These are phyloP conservation scores for Nemania abortiva DNA, from an alignment of 2,329 filamentous ascomycete species.

Conservation along the genomic window DNA sequence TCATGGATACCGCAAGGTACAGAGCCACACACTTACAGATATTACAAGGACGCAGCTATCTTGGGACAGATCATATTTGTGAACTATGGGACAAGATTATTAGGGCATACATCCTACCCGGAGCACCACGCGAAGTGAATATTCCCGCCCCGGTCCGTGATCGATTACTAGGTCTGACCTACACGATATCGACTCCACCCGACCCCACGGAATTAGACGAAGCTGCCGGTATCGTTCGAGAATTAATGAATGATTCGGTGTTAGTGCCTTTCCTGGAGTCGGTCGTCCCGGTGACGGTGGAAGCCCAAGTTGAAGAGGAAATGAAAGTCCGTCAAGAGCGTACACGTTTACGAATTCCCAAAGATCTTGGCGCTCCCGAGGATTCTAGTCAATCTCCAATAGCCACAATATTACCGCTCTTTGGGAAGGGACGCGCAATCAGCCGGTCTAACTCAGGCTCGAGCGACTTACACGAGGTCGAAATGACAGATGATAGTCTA, in stretches of 20 bases:
- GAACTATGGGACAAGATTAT: conserved; percentile 89
- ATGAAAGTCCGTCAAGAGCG: conserved; percentile 55
- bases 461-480: conserved; percentile 61
- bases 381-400: conserved; percentile 61
- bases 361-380: conserved; percentile 52
- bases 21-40: conserved; percentile 67
- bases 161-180: conserved; percentile 75
- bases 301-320: conserved; percentile 55
- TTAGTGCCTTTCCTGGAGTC: conserved; percentile 90
- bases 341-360: conserved; percentile 55
- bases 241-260: conserved; percentile 97
- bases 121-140: conserved; percentile 89
- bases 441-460: conserved; percentile 60
- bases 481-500: conserved; percentile 74
- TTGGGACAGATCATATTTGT: conserved; percentile 74
- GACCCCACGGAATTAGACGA: conserved; percentile 81
- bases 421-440: conserved; percentile 55
- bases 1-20: conserved; percentile 91
- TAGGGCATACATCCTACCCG: conserved; percentile 89
- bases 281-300: conserved; percentile 56
- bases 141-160: conserved; percentile 88
- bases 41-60: conserved; percentile 57
- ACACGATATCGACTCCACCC: conserved; percentile 71
- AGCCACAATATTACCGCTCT: conserved; percentile 57
- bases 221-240: conserved; percentile 89